phyloP scores from a whole-genome alignment of 805 yeast species.

The Kodamaea neixiangensis region DNA sequence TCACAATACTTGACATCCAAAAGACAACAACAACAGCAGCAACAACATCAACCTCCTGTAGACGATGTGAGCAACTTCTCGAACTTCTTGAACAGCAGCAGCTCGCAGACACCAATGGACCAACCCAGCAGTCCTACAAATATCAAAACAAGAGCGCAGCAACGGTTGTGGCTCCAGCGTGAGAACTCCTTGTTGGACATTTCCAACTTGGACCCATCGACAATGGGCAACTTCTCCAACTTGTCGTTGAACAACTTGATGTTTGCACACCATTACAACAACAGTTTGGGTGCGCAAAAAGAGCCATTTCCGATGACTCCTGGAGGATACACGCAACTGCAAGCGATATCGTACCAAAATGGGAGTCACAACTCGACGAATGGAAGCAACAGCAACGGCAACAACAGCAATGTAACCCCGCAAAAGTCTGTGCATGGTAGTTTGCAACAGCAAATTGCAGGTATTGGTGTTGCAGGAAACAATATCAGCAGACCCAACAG shows the following conservation, averaged over 20 bases:
- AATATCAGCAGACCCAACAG: neutral
- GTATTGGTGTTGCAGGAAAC: neutral
- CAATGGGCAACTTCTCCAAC: constrained; percentile 38
- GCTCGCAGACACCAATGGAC: constrained; percentile 10
- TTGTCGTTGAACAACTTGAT: constrained; percentile 40
- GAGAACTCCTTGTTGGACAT: constrained; percentile 70
- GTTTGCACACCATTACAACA: constrained; percentile 34
- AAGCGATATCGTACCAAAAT: constrained; percentile 3
- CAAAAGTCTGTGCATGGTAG: constrained; percentile 1
- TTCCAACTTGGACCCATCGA: constrained; percentile 31
- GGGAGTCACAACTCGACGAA: neutral
- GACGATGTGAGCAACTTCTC: constrained; percentile 32
- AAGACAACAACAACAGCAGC: constrained; percentile 16
- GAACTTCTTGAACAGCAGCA: constrained; percentile 25
- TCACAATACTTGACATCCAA: constrained; percentile 32
- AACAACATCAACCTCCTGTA: constrained; percentile 3
- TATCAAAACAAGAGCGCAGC: constrained; percentile 74
- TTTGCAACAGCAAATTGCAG: constrained; percentile 7
- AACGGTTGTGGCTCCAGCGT: constrained; percentile 79
- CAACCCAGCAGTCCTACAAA: constrained; percentile 11
- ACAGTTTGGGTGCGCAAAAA: constrained; percentile 13
- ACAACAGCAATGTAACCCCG: neutral
- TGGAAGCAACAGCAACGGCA: neutral
- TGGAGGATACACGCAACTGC: constrained; percentile 10
- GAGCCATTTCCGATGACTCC: constrained; percentile 13